Conservation (phyloP, 148 eudicot genomes). For the Dysphania ambrosioides region DNA sequence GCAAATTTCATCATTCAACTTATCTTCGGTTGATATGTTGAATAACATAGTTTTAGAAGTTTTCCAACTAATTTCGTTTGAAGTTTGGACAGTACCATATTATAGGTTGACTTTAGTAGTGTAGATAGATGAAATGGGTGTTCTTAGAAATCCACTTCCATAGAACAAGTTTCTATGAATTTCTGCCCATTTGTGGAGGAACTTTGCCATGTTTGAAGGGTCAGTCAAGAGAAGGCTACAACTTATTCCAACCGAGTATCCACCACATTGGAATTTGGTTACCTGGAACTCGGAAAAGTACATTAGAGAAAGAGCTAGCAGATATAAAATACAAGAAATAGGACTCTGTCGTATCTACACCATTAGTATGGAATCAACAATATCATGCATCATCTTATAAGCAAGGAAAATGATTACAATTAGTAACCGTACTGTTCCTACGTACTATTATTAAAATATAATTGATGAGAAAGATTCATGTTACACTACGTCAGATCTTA, state of each 20-base stretch:
- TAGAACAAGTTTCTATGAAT: constrained; percentile 30
- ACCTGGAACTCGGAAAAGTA: neutral
- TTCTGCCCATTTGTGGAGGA: constrained; percentile 34
- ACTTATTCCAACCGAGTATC: constrained; percentile 4
- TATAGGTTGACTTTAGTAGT: too few species aligned
- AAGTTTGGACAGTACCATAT: neutral
- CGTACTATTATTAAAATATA: too few species aligned
- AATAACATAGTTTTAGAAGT: constrained; percentile 31
- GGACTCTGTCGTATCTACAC: too few species aligned
- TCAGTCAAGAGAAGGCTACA: constrained; percentile 10
- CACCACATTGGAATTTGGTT: constrained; percentile 4
- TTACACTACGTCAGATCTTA: too few species aligned
- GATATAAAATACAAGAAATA: too few species aligned
- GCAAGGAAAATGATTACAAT: too few species aligned
- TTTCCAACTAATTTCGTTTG: neutral
- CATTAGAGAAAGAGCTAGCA: neutral
- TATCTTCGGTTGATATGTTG: constrained; percentile 14
- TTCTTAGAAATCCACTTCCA: constrained; percentile 12
- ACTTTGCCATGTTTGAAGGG: constrained; percentile 9
- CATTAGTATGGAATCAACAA: too few species aligned
- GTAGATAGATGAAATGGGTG: constrained; percentile 28
- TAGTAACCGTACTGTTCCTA: too few species aligned
- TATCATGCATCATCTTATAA: too few species aligned
- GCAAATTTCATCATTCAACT: constrained; percentile 2
- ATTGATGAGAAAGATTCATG: too few species aligned